Evolutionary conservation across 148 eudicot genomes (phyloP).

Genomic region (Agrostemma githago): DNA sequence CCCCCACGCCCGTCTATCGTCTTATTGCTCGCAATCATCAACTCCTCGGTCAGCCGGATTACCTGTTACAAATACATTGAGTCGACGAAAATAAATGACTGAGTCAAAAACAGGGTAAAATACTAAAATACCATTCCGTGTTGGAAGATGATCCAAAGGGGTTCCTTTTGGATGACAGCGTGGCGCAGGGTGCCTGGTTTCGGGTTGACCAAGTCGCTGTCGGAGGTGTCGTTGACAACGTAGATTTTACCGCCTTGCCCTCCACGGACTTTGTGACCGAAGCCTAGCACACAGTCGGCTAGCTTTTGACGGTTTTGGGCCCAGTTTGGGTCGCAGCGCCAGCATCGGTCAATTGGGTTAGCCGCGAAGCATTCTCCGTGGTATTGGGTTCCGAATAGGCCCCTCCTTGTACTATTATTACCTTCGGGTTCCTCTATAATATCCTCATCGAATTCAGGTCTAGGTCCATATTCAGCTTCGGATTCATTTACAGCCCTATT

Average conservation of each 20-base stretch:
- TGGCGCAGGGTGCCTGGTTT: slow-evolving; percentile 47
- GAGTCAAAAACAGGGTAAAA: no score
- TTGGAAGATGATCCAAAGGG: slow-evolving; percentile 46
- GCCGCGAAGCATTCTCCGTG: slow-evolving; percentile 38
- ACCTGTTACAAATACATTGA: background rate
- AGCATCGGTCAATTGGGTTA: slow-evolving; percentile 52
- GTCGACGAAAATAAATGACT: no score
- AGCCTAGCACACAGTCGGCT: slow-evolving; percentile 42
- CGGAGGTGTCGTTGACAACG: slow-evolving; percentile 31
- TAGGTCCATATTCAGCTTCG: background rate
- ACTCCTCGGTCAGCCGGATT: slow-evolving; percentile 37
- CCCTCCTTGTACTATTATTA: slow-evolving; percentile 28
- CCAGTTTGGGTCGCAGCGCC: slow-evolving; percentile 46
- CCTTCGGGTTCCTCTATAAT: no score
- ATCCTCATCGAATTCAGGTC: no score
- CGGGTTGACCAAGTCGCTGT: slow-evolving; percentile 38
- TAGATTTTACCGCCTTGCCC: slow-evolving; percentile 36
- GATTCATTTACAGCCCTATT: background rate
- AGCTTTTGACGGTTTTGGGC: slow-evolving; percentile 32
- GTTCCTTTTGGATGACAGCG: slow-evolving; percentile 40
- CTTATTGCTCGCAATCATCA: slow-evolving; percentile 41
- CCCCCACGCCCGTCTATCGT: slow-evolving; percentile 52
- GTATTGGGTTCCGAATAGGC: slow-evolving; percentile 2
- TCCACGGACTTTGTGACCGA: slow-evolving; percentile 39
- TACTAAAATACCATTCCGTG: slow-evolving; percentile 25